phyloP scores from a whole-genome alignment of 1,284 basidiomycete genomes.

The Ceratobasidium sp. region DNA sequence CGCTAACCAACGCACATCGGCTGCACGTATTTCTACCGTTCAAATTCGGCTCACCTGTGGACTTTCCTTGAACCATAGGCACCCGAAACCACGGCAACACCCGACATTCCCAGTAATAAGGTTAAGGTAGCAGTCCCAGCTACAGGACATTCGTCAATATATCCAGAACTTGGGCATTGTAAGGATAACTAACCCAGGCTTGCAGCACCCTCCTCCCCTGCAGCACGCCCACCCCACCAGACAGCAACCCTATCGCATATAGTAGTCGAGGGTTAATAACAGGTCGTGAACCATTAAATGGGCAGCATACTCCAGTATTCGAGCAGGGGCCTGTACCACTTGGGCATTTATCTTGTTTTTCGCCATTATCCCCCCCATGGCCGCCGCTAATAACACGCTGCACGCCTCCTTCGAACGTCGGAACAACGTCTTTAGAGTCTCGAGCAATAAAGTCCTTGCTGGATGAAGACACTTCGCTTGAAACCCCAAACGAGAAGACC shows the following conservation, averaged over 20 bases:
- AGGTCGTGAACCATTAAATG: neutral
- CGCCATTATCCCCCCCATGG: neutral
- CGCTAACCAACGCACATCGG: neutral
- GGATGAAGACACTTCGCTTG: neutral
- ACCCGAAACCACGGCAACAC: neutral
- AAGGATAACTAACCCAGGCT: neutral
- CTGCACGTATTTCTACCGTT: neutral
- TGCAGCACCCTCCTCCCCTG: slow-evolving; percentile 12
- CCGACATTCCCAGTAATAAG: neutral
- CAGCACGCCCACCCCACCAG: neutral
- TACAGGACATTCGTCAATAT: neutral
- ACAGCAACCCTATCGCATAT: slow-evolving; percentile 4
- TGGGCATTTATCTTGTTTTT: neutral
- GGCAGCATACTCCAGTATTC: slow-evolving; percentile 8
- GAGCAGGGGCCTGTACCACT: neutral
- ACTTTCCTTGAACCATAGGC: neutral
- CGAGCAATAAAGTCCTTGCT: neutral
- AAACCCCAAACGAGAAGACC: neutral
- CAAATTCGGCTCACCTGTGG: neutral
- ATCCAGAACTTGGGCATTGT: neutral
- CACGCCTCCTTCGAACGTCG: neutral
- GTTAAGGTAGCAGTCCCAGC: neutral
- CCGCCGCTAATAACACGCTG: neutral
- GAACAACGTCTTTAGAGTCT: neutral
- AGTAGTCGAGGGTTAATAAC: neutral